A percentile compares a stretch with the other conserved stretches of the same genome.
Conservation (phyloP, 345 rosid species). For the Chamaenerion angustifolium region DNA sequence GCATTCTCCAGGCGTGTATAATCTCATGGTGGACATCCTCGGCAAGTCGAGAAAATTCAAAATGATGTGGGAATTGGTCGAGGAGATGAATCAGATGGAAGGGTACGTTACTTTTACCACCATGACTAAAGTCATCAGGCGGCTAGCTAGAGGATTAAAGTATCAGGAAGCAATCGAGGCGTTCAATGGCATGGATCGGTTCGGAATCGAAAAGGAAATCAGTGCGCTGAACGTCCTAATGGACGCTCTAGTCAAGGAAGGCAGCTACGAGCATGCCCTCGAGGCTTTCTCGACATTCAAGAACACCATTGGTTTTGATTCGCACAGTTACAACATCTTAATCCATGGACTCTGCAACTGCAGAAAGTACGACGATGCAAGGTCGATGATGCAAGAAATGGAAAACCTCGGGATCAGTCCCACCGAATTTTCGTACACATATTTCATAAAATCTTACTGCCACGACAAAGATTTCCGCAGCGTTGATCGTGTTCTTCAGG, state of each 20-base stretch:
- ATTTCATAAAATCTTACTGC: constrained; percentile 57
- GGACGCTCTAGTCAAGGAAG: constrained; percentile 72
- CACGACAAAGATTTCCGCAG: constrained; percentile 54
- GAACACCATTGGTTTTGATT: constrained; percentile 19
- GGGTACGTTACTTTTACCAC: constrained; percentile 44
- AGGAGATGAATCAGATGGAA: constrained; percentile 35
- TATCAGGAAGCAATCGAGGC: constrained; percentile 45
- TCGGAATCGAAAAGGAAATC: constrained; percentile 33
- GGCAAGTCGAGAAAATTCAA: constrained; percentile 45
- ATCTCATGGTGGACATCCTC: constrained; percentile 53
- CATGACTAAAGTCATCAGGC: constrained; percentile 52
- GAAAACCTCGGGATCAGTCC: constrained; percentile 31
- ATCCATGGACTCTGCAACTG: constrained; percentile 74
- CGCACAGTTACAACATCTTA: constrained; percentile 40
- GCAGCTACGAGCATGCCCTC: constrained; percentile 52
- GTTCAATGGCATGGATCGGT: constrained; percentile 39
- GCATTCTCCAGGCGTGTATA: constrained; percentile 32
- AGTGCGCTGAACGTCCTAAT: constrained; percentile 41
- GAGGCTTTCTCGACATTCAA: constrained; percentile 31
- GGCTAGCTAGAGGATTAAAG: constrained; percentile 46
- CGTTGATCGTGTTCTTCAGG: constrained; percentile 38
- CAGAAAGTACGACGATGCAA: constrained; percentile 42
- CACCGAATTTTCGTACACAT: constrained; percentile 47
- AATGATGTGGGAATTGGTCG: constrained; percentile 47
- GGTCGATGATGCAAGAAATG: constrained; percentile 46